Percentiles rank a stretch among this genome's conserved stretches.
phyloP scores from a whole-genome alignment of 768 basidiomycete genomes.

The Daedalea quercina region DNA sequence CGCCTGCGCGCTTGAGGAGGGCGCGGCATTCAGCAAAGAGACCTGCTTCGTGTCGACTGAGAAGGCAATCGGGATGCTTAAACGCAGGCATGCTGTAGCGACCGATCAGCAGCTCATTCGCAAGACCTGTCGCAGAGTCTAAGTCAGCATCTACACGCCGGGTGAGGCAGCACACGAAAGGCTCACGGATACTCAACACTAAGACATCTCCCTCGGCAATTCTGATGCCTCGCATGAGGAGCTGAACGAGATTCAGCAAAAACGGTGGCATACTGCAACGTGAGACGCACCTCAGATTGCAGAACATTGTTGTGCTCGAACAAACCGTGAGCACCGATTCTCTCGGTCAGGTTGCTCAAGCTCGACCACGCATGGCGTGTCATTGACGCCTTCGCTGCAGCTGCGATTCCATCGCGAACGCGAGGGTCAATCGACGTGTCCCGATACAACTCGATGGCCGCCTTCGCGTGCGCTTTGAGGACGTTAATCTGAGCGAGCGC shows the following conservation, averaged over 20 bases:
- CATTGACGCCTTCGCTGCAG: conserved; percentile 49
- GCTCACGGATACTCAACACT: conserved; percentile 39
- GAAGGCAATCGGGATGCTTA: conserved; percentile 34
- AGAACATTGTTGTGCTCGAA: conserved; percentile 61
- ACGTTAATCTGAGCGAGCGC: conserved; percentile 47
- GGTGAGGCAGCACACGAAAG: conserved; percentile 23
- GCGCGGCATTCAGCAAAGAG: conserved; percentile 18
- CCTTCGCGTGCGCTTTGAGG: conserved; percentile 39
- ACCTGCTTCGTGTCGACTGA: conserved; percentile 40
- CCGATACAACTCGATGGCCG: conserved; percentile 31
- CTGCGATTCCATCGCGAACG: conserved; percentile 48
- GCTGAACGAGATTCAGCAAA: background rate
- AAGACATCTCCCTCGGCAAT: conserved; percentile 49
- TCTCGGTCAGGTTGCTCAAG: conserved; percentile 47
- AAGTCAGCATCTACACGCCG: conserved; percentile 18
- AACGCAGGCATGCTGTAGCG: conserved; percentile 44
- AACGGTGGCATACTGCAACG: background rate
- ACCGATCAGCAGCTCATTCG: conserved; percentile 49
- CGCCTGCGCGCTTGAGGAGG: background rate
- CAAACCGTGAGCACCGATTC: conserved; percentile 61
- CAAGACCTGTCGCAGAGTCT: conserved; percentile 34
- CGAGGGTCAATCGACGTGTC: conserved; percentile 35
- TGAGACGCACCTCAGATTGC: conserved; percentile 38
- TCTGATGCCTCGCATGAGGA: conserved; percentile 31
- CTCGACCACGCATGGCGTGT: conserved; percentile 48